phyloP scores from a whole-genome alignment of 345 rosid species.

The Durio zibethinus region DNA sequence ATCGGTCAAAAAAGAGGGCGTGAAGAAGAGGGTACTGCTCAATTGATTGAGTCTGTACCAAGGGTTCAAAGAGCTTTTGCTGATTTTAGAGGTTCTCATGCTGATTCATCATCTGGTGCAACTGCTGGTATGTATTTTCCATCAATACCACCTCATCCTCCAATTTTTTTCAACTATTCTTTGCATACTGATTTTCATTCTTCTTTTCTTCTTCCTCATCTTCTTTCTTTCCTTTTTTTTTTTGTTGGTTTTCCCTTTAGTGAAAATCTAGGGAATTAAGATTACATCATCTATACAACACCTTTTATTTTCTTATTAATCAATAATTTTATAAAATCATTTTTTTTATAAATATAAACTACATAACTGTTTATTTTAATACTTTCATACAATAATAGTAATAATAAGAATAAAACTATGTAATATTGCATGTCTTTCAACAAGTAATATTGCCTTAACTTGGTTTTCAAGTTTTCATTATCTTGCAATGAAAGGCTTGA shows the following conservation, averaged over 20 bases:
- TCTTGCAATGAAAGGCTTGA: conserved; percentile 17
- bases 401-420: not conserved
- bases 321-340: not conserved
- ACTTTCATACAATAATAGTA: not conserved
- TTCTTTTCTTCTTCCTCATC: not conserved
- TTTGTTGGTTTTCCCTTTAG: not conserved
- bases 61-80: conserved; percentile 33
- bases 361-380: not conserved
- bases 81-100: conserved; percentile 23
- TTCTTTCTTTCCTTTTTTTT: not conserved
- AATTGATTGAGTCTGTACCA: conserved; percentile 20
- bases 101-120: conserved; percentile 41
- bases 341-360: not conserved
- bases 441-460: not conserved
- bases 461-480: not conserved
- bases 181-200: not conserved
- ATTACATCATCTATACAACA: not conserved
- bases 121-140: conserved; percentile 22
- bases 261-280: conserved; percentile 7
- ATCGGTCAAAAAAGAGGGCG: conserved; percentile 41
- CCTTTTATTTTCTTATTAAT: not conserved
- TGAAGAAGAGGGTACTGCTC: conserved; percentile 25
- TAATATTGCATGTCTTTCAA: conserved; percentile 19
- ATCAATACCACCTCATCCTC: not conserved
- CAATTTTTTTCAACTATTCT: not conserved